A percentile compares a stretch with the other conserved stretches of the same genome.
Evolutionary conservation across 805 yeast species (phyloP).

Genomic region (Teunomyces lycoperdinae): DNA sequence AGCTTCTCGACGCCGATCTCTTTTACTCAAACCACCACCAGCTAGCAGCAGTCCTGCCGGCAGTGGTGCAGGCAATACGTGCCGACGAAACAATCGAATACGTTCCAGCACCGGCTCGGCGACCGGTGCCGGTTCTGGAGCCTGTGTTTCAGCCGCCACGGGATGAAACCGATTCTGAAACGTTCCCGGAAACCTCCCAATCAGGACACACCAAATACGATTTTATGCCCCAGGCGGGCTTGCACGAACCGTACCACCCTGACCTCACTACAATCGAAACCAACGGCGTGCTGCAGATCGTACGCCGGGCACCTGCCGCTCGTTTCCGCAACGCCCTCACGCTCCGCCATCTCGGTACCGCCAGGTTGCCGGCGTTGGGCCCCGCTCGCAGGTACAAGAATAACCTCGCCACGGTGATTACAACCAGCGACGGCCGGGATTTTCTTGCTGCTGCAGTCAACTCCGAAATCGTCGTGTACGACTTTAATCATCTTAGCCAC

Average conservation of each 20-base stretch:
- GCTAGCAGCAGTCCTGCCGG: too few species aligned
- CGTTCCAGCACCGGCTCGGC: background rate
- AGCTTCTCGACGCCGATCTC: conserved; percentile 8
- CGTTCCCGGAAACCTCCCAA: conserved; percentile 24
- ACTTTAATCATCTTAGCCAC: conserved; percentile 25
- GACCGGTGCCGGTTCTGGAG: too few species aligned
- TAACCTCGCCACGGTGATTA: conserved; percentile 29
- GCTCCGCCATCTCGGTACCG: conserved; percentile 22
- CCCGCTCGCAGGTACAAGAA: conserved; percentile 39
- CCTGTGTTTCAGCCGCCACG: too few species aligned
- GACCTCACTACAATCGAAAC: conserved; percentile 14
- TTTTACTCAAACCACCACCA: conserved; percentile 6
- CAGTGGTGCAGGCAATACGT: background rate
- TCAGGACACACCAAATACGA: conserved; percentile 33
- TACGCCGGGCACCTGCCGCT: conserved; percentile 30
- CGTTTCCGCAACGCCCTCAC: conserved; percentile 33
- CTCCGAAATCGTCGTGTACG: conserved; percentile 34
- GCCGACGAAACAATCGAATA: background rate
- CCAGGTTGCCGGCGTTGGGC: conserved; percentile 18
- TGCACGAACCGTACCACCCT: conserved; percentile 7
- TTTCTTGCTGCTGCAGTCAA: conserved; percentile 30
- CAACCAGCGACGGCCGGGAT: conserved; percentile 13
- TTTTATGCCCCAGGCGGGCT: conserved; percentile 15
- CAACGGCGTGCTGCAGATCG: conserved; percentile 15
- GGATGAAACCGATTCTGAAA: background rate